Base-by-base conservation (phyloP, 345 rosid genomes). In the Acer negundo region DNA sequence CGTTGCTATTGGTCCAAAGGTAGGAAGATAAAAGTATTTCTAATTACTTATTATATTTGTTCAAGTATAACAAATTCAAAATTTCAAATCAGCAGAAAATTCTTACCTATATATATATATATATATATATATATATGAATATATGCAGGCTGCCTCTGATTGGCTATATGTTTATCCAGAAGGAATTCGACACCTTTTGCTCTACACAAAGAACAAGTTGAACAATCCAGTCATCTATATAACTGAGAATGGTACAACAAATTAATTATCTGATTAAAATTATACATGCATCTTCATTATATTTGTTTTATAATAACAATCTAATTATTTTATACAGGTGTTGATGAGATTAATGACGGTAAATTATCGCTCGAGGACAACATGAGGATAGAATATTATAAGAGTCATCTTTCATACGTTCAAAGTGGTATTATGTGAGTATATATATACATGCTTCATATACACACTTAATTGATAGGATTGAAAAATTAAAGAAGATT, bases 1-100 rank as follows among this genome's bases (percentile, higher is more conserved):
- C 67, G 70, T 83, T 56, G 84, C 85, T 6, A 82, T 85, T 62
- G 90, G 90, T 51, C 85, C 82, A 74, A 19, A 64, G 87, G 90
- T 87, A 81, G 10, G 44, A 4, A 78, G 16, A 13, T 49, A 49
- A 49, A 49, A 0, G 1, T 49, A 49, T 49, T 49, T 49, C 5
- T 12, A 15, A 15, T 49, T 15, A 49, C 0, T 0, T 13, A 13
- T 3, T 35, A 4, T 35, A 35, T 35, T 35, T 35, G 38, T 35
- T 35, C 38, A 35, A 35, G 38, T 35, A 35, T 4, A 31, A 35
- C 38, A 5, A 35, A 35, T 35, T 35, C 38, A 49, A 15, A 35
- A 4, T 3, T 35, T 35, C 38, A 49, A 15, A 49, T 49, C 16
- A 49, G 4, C 16, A 2, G 55, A 49, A 49, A 49, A 15, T 3